Evolutionary conservation across 2,329 filamentous ascomycete species (phyloP), one percentile per base, ranked within the genome.

Genomic region (Fusarium tupiense): DNA sequence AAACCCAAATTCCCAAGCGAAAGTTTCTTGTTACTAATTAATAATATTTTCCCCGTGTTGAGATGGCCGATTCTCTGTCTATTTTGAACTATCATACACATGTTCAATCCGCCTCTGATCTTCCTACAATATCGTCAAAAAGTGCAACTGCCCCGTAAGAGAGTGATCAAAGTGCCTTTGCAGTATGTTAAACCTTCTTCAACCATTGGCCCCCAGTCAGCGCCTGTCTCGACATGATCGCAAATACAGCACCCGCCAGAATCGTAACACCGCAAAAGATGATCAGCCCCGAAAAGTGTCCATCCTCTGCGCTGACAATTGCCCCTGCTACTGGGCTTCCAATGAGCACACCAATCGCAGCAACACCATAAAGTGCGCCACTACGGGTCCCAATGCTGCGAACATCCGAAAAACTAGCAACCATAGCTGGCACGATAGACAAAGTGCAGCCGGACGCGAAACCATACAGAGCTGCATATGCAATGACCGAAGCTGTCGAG

Each of bases 351-450:
- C 72, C 75, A 17, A 80, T 58, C 0, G 78, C 67, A 0, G 69
- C 26, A 8, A 73, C 43, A 1, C 67, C 64, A 6, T 71, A 80
- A 11, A 73, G 56, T 0, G 72, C 53, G 1, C 90, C 90, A 2
- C 84, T 88, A 4, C 89, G 83, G 0, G 88, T 82, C 0, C 90
- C 90, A 5, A 91, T 86, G 69, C 89, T 84, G 2, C 84, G 81
- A 37, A 90, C 82, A 44, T 88, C 86, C 0, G 87, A 88, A 56
- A 91, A 88, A 58, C 91, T 87, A 2, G 81, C 81, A 5, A 82
- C 71, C 17, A 83, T 75, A 1, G 80, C 80, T 0, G 82, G 80
- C 1, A 76, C 72, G 1, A 84, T 75, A 1, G 79, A 76, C 6
- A 83, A 77, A 24, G 79, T 81, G 0, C 81, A 80, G 5, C 83